These are phyloP conservation scores for Rhizopogon vinicolor DNA, from an alignment of 768 basidiomycete genomes.

Conservation along the genomic window DNA sequence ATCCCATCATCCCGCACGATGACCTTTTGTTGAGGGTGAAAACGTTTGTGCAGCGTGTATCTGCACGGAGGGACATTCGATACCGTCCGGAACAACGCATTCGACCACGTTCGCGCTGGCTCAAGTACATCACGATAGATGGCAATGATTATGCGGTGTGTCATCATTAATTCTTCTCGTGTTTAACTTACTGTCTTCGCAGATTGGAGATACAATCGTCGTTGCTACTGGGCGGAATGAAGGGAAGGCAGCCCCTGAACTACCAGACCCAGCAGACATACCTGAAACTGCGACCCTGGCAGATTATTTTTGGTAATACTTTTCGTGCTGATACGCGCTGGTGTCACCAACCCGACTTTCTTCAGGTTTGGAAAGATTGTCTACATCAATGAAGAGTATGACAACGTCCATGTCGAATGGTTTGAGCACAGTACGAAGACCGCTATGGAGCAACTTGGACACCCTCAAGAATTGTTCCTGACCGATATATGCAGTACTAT, in stretches of 20 bases:
- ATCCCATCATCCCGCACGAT: conserved; percentile 9
- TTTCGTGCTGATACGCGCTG: neutral
- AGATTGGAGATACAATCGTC: conserved; percentile 65
- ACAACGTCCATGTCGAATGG: conserved; percentile 66
- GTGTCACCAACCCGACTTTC: neutral
- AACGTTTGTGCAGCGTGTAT: conserved; percentile 16
- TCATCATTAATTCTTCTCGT: neutral
- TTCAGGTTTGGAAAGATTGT: conserved; percentile 67
- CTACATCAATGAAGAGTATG: conserved; percentile 39
- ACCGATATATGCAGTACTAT: conserved; percentile 48
- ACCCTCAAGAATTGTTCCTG: conserved; percentile 64
- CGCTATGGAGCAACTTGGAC: conserved; percentile 52
- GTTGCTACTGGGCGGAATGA: conserved; percentile 36
- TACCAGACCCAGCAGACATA: conserved; percentile 33
- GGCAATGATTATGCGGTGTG: conserved; percentile 39
- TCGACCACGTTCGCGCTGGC: conserved; percentile 27
- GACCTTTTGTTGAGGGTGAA: conserved; percentile 14
- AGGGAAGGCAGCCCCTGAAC: conserved; percentile 21
- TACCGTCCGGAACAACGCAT: conserved; percentile 30
- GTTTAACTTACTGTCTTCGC: conserved; percentile 1
- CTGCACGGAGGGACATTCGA: conserved; percentile 9
- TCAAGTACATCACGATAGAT: conserved; percentile 40
- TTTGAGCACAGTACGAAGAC: conserved; percentile 65
- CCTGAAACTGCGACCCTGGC: conserved; percentile 38
- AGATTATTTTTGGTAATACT: conserved; percentile 59